These are phyloP conservation scores for Aureobasidium vineae DNA, from an alignment of 2,329 filamentous ascomycete species.

Conservation along the genomic window DNA sequence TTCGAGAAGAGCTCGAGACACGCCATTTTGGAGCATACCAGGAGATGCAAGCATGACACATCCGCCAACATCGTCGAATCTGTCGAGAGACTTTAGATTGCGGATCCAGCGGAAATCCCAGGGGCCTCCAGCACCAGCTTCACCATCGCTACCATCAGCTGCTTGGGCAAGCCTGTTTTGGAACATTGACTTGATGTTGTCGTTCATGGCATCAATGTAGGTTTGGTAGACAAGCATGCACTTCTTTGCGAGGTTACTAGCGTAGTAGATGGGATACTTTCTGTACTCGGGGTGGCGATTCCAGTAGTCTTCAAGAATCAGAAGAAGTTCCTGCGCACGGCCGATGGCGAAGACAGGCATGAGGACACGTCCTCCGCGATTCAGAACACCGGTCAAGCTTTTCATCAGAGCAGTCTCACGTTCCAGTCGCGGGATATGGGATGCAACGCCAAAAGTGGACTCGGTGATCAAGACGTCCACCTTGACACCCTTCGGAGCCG, in stretches of 20 bases:
- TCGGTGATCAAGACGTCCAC: conserved; percentile 97
- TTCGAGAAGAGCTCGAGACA: conserved; percentile 88
- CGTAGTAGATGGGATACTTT: conserved; percentile 94
- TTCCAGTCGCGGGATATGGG: conserved; percentile 85
- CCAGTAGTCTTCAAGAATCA: conserved; percentile 98
- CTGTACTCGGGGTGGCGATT: conserved; percentile 82
- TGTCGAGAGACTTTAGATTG: conserved; percentile 85
- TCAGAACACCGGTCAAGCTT: conserved; percentile 84
- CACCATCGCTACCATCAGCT: conserved; percentile 61
- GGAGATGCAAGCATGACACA: conserved; percentile 98
- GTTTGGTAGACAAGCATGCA: conserved; percentile 99
- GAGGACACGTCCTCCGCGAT: conserved; percentile 85
- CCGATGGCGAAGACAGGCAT: conserved; percentile 96
- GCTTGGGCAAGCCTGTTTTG: conserved; percentile 86
- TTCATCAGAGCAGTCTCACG: conserved; percentile 94
- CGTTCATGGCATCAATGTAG: conserved; percentile 98
- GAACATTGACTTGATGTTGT: conserved; percentile 97
- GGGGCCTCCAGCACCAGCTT: conserved; percentile 63
- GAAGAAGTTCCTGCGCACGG: conserved; percentile 84
- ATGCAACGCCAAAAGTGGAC: conserved; percentile 94
- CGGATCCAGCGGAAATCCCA: conserved; percentile 98
- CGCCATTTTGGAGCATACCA: conserved; percentile 97
- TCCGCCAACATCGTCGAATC: conserved; percentile 91
- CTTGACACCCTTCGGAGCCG: conserved; percentile 83
- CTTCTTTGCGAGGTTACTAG: conserved; percentile 88